Evolutionary conservation across 2,329 filamentous ascomycete genomes (phyloP), one percentile per base, ranked within the genome.

Genomic region (Xylaria digitata): DNA sequence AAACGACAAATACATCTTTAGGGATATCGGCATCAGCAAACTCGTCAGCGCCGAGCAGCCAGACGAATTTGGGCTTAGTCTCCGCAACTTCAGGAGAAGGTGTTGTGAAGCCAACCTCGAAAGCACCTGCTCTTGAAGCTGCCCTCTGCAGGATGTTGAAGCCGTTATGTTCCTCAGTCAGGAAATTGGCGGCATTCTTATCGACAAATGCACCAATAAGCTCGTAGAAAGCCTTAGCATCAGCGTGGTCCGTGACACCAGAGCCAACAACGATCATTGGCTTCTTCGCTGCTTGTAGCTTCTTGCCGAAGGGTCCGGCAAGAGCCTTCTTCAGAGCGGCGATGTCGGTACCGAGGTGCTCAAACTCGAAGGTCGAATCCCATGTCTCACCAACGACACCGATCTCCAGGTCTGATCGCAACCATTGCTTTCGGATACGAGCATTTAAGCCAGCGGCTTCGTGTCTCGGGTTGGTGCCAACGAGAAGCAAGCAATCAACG

Each of bases 191-290:
- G 70, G 93, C 90, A 81, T 97, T 91, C 88, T 97, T 97, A 77
- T 97, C 94, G 45, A 97, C 92, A 77, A 98, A 99, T 69, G 86
- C 80, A 73, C 95, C 95, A 65, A 99, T 88, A 49, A 90, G 90
- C 85, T 98, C 95, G 79, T 95, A 98, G 79, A 96, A 94, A 65
- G 93, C 90, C 84, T 96, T 97, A 63, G 94, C 92, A 77, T 98
- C 96, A 32, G 87, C 81, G 80, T 97, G 94, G 80, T 99, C 96
- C 37, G 92, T 93, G 66, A 96, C 92, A 76, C 91, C 93, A 73
- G 94, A 97, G 71, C 96, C 96, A 64, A 98, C 90, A 67, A 99
- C 90, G 76, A 99, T 97, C 94, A 99, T 97, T 59, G 96, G 96
- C 75, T 89, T 90, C 87, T 97, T 92, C 50, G 96, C 94, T 59